Conservation (phyloP, 1,139 yeast species). For the Kurtzmaniella natalensis region DNA sequence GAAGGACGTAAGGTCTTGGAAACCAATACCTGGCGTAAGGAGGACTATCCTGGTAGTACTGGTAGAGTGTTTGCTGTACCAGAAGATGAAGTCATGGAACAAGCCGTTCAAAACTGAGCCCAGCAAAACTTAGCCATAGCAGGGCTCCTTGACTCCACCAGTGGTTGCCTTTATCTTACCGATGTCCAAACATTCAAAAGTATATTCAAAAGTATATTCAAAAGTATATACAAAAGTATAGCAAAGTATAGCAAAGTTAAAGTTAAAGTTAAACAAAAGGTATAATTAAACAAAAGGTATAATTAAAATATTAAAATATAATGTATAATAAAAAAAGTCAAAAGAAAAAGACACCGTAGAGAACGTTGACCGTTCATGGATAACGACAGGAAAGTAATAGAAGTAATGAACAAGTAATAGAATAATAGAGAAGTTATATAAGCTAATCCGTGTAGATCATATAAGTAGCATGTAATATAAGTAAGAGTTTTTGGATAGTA, state of each 20-base stretch:
- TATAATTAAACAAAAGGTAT: too few relatives aligned
- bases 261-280: too few relatives aligned
- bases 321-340: neutral
- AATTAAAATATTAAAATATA: neutral
- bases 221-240: too few relatives aligned
- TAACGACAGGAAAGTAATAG: neutral
- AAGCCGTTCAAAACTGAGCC: constrained; percentile 45
- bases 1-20: constrained; percentile 50
- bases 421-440: too few relatives aligned
- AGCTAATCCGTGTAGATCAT: too few relatives aligned
- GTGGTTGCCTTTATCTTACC: too few relatives aligned
- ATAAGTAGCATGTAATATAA: too few relatives aligned
- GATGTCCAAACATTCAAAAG: neutral
- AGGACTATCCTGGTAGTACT: constrained; percentile 12
- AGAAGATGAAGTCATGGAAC: constrained; percentile 72
- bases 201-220: neutral
- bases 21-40: constrained; percentile 44
- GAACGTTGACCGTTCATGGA: too few relatives aligned
- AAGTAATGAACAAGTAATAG: too few relatives aligned
- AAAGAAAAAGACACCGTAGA: constrained; percentile 4
- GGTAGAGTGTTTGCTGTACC: constrained; percentile 69
- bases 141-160: neutral
- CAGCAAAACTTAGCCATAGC: neutral
- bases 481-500: too few relatives aligned
- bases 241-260: too few relatives aligned